Evolutionary conservation across 2,329 filamentous ascomycete genomes (phyloP).

Genomic region (Cryphonectria japonica): DNA sequence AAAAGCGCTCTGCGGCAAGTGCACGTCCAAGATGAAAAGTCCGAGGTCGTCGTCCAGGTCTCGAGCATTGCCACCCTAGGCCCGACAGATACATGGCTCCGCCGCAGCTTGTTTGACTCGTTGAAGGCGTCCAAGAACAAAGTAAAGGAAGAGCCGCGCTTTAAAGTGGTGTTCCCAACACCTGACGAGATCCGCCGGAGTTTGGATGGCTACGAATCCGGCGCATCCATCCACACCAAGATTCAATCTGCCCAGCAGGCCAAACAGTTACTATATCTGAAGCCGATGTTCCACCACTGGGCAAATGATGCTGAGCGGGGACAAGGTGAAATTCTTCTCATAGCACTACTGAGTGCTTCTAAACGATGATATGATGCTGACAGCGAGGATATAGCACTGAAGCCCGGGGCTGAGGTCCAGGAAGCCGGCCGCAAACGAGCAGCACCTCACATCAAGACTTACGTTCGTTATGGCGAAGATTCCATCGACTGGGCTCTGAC

Average conservation of each 20-base stretch:
- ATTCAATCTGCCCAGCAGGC: constrained; percentile 69
- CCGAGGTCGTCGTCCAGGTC: constrained; percentile 65
- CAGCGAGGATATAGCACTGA: not conserved
- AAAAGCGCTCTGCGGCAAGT: constrained; percentile 61
- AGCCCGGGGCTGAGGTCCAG: constrained; percentile 31
- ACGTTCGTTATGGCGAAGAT: constrained; percentile 66
- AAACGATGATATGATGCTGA: not conserved
- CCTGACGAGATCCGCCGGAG: constrained; percentile 76
- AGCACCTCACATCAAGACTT: constrained; percentile 89
- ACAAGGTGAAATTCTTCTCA: constrained; percentile 34
- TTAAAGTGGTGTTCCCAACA: constrained; percentile 81
- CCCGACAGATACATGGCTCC: constrained; percentile 71
- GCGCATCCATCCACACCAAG: constrained; percentile 81
- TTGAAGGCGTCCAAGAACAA: constrained; percentile 42
- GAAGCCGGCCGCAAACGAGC: constrained; percentile 69
- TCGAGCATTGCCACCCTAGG: constrained; percentile 85
- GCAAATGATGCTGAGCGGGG: constrained; percentile 58
- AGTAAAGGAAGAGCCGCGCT: constrained; percentile 47
- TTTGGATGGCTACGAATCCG: constrained; percentile 77
- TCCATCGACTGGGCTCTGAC: constrained; percentile 82
- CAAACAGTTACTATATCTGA: constrained; percentile 75
- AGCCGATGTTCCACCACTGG: constrained; percentile 76
- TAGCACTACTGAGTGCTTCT: not conserved
- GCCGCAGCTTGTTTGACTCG: constrained; percentile 62
- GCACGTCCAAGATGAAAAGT: constrained; percentile 45